Percentiles rank a stretch among this genome's conserved stretches.
phyloP scores from a whole-genome alignment of 2,329 filamentous ascomycete genomes.

The Botrytis deweyae region DNA sequence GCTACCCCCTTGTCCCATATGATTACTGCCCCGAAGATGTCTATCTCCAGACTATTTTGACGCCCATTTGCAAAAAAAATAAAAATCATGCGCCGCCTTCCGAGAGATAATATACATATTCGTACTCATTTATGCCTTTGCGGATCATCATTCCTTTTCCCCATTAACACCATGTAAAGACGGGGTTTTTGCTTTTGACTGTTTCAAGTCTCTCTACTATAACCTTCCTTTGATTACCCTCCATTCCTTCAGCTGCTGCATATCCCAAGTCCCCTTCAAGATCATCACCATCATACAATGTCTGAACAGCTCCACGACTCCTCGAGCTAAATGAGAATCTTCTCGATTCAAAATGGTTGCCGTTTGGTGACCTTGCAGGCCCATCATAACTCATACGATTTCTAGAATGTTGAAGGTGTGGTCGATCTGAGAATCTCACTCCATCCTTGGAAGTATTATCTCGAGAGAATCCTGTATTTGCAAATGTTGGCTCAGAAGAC shows the following conservation, averaged over 20 bases:
- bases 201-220: constrained; percentile 96
- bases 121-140: constrained; percentile 10
- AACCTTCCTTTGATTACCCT: constrained; percentile 86
- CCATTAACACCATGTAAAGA: constrained; percentile 91
- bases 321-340: constrained; percentile 44
- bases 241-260: constrained; percentile 89
- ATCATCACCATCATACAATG: constrained; percentile 66
- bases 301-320: constrained; percentile 38
- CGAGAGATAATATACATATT: constrained; percentile 19
- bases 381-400: constrained; percentile 40
- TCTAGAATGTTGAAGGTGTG: constrained; percentile 31
- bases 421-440: constrained; percentile 36
- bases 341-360: constrained; percentile 28
- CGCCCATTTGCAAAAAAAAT: constrained; percentile 4
- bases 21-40: constrained; percentile 21
- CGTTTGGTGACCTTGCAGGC: constrained; percentile 32
- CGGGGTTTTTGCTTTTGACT: constrained; percentile 91
- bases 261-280: constrained; percentile 92
- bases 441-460: constrained; percentile 28
- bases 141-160: constrained; percentile 12
- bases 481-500: constrained; percentile 28
- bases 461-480: constrained; percentile 23
- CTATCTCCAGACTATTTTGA: constrained; percentile 15
- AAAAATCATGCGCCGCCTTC: constrained; percentile 12
- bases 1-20: neutral